Base-by-base conservation (phyloP, 495 filamentous ascomycete species). In the Neurospora sp. region DNA sequence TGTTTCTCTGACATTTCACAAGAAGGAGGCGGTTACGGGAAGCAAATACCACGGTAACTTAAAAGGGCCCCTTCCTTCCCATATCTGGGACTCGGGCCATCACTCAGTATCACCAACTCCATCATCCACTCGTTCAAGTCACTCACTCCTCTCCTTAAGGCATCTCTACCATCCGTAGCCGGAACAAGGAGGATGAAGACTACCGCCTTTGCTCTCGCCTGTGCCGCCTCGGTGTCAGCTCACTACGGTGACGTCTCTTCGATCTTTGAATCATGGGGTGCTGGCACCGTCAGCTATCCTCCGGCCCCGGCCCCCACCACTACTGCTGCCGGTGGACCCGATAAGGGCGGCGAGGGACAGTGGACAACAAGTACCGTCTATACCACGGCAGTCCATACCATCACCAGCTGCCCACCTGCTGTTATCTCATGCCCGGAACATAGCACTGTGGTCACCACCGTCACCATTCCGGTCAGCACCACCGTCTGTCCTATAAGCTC, bases 311-410 rank as follows among this genome's bases (percentile, higher is more conserved):
- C 39, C 39, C 71, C 40, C 27, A 76, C 77, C 16, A 35, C 53
- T 1, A 65, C 53, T 0, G 53, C 53, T 65, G 14, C 53, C 7
- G 53, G 27, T 18, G 53, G 53, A 53, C 68, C 35, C 16, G 73
- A 71, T 74, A 74, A 74, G 3, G 53, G 53, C 14, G 44, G 22
- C 31, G 70, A 38, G 12, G 70, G 40, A 53, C 74, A 77, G 69
- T 77, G 77, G 78, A 81, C 81, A 3, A 78, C 79, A 41, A 81
- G 70, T 72, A 82, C 82, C 68, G 72, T 80, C 75, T 80, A 76
- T 47, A 75, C 75, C 38, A 81, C 71, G 71, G 71, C 42, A 22
- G 72, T 73, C 27, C 71, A 75, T 38, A 81, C 80, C 71, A 78
- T 81, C 75, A 78, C 74, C 35, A 73, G 72, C 70, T 83, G 77